Evolutionary conservation across 1,284 basidiomycete species (phyloP), one percentile per base, ranked within the genome.

Genomic region (Sanghuangporus baumii): DNA sequence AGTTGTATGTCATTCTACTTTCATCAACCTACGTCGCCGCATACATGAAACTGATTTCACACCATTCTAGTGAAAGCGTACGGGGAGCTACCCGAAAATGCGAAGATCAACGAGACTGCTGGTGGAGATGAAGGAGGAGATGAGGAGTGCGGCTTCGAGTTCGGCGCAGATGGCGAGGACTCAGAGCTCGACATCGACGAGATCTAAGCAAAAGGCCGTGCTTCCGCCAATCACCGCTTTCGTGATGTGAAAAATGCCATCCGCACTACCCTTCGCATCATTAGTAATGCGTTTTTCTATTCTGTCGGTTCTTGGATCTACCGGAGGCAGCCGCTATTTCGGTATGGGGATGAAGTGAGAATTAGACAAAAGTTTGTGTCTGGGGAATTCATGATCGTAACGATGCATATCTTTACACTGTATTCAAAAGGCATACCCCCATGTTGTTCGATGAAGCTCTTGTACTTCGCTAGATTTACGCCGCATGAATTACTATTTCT

Each of bases 71-170:
- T 98, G 74, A 97, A 98, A 85, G 93, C 93, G 31, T 98, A 98
- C 73, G 96, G 97, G 62, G 97, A 99, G 76, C 83, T 99, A 60
- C 97, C 97, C 43, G 94, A 96, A 76, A 95, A 93, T 71, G 96
- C 96, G 72, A 97, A 97, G 82, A 97, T 99, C 82, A 98, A 96
- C 81, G 97, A 99, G 80, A 96, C 93, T 48, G 94, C 94, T 74
- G 93, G 91, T 70, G 89, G 91, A 70, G 94, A 96, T 69, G 93
- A 94, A 67, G 94, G 88, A 67, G 60, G 34, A 8, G 60, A 57
- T n/a, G 59, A 61, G 9, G 93, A 93, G 69, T 91, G 90, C 73
- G 90, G 87, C 55, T 93, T 94, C 81, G 90, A 92, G 77, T 92
- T 93, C 72, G 92, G 90, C 63, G 92, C 93, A 70, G 93, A 93